These are phyloP conservation scores for Adansonia gregorii DNA, from an alignment of 441 rosid genomes.

Conservation along the genomic window DNA sequence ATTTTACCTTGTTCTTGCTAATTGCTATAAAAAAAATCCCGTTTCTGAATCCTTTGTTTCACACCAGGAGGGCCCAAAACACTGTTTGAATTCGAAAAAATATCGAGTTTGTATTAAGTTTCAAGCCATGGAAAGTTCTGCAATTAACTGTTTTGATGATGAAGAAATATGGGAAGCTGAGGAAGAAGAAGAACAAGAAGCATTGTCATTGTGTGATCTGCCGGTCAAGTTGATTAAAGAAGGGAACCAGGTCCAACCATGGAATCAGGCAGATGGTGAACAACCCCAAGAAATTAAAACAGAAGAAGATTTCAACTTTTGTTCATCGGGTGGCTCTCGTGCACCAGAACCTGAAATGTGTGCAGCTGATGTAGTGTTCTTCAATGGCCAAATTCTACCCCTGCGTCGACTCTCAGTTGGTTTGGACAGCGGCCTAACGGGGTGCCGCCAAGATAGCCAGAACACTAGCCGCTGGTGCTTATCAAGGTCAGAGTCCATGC, in stretches of 20 bases:
- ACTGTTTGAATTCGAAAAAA: background rate
- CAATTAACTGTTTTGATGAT: slow-evolving; percentile 33
- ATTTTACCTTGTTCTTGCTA: background rate
- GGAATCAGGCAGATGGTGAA: slow-evolving; percentile 18
- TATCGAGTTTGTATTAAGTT: slow-evolving; percentile 21
- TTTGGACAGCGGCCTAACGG: slow-evolving; percentile 44
- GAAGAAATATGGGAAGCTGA: slow-evolving; percentile 29
- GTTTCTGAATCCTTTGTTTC: background rate
- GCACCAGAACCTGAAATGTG: slow-evolving; percentile 63
- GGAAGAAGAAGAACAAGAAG: slow-evolving; percentile 58
- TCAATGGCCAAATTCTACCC: slow-evolving; percentile 78
- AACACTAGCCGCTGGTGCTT: slow-evolving; percentile 34
- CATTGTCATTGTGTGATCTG: slow-evolving; percentile 71
- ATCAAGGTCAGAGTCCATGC: slow-evolving; percentile 70
- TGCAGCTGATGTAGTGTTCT: slow-evolving; percentile 84
- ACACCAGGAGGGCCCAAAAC: slow-evolving; percentile 21
- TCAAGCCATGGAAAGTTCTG: slow-evolving; percentile 37
- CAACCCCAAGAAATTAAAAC: slow-evolving; percentile 30
- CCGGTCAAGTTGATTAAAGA: slow-evolving; percentile 46
- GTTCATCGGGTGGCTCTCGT: slow-evolving; percentile 45
- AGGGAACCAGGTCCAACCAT: slow-evolving; percentile 22
- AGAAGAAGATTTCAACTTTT: slow-evolving; percentile 65
- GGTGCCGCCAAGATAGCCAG: slow-evolving; percentile 22
- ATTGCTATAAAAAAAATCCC: slow-evolving; percentile 26
- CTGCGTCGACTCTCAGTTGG: slow-evolving; percentile 57